Conservation (phyloP, 2,329 filamentous ascomycete species). For the Colletotrichum sp. region DNA sequence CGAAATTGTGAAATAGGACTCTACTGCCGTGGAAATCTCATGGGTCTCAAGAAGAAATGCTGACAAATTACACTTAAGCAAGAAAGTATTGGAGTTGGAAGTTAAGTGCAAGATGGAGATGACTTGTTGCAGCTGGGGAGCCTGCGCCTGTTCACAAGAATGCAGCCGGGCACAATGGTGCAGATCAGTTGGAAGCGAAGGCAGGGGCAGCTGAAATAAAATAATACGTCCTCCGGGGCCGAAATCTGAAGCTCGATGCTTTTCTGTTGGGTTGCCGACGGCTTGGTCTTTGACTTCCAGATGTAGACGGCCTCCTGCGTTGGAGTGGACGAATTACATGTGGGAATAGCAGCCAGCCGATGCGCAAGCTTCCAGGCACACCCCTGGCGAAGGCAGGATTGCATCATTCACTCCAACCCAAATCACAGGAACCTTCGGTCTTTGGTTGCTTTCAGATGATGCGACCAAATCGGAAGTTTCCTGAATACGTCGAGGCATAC, state of each 20-base stretch:
- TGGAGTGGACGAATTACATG: not conserved
- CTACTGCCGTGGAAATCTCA: not conserved
- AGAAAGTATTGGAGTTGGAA: not conserved
- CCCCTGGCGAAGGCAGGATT: not conserved
- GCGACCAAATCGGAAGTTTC: not conserved
- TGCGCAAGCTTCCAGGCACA: not conserved
- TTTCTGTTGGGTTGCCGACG: not conserved
- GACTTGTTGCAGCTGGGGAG: not conserved
- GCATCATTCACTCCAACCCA: not conserved
- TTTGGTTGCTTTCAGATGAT: not conserved
- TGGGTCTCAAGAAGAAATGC: not conserved
- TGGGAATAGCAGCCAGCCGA: not conserved
- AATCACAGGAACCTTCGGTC: not conserved
- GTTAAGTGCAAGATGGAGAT: not conserved
- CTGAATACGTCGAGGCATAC: not conserved
- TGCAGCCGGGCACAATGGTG: accelerated
- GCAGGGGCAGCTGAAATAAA: not conserved
- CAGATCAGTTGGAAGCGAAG: not conserved
- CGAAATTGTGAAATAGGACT: not conserved
- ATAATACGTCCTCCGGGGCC: not conserved
- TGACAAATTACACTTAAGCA: not conserved
- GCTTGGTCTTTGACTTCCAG: not conserved
- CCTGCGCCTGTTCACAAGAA: not conserved
- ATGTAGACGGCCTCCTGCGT: not conserved
- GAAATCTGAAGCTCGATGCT: not conserved